Base-by-base conservation (phyloP, 140 eudicot species). In the Ambrosia hybrid region DNA sequence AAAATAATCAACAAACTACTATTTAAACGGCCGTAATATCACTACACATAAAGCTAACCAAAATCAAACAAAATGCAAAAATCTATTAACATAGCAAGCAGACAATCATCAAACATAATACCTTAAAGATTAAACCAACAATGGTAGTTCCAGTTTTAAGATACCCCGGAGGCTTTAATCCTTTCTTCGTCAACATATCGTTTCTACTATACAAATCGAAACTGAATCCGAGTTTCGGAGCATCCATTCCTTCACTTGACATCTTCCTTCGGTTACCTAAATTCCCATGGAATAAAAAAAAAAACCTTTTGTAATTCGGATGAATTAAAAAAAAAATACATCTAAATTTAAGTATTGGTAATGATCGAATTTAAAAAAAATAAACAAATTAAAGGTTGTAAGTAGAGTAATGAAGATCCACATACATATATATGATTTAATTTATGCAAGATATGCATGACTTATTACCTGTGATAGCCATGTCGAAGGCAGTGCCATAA, bases 121-220 rank as follows among this genome's bases (percentile, higher is more conserved):
- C 96, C 90, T 89, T 57, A 37, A 71, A 86, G 73, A 86, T 71
- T 8, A 89, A 68, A 55, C 96, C 96, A 21, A 89, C 92, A 58
- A 89, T 89, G 3, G 92, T 86, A 9, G 92, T 89, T 21, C 96
- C 96, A 2, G 90, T 89, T 84, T 89, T 89, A 51, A 81, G 87
- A 73, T 56, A 86, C 3, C 81, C 46, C 0, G 92, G 85, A 53
- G 79, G 26, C 64, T 82, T 73, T 2, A 82, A 45, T 4, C 92
- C 96, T 21, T 86, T 89, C 43, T 82, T 80, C 73, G 75, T 9
- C 43, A 89, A 71, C 89, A 86, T 86, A 9, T 81, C 80, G 67
- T 89, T 89, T 70, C 96, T 80, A 51, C 78, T 79, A 53, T 85
- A 89, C 78, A 81, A 49, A 55, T 86, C 96, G 76, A 86, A 88